Evolutionary conservation across 495 filamentous ascomycete species (phyloP).

Genomic region (Cercophora samala): DNA sequence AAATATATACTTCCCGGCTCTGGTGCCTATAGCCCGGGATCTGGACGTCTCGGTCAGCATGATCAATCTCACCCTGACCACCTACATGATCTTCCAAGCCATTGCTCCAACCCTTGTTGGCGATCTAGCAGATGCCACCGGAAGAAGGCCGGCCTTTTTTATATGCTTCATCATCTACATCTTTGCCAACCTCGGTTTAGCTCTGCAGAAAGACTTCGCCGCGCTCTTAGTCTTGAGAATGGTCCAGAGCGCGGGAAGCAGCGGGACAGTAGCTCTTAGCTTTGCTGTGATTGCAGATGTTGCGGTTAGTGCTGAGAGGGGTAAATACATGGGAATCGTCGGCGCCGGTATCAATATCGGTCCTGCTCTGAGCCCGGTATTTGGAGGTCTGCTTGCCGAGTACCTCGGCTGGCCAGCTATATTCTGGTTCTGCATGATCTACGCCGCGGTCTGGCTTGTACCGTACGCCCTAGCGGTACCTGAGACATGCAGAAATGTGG

Average conservation of each 20-base stretch:
- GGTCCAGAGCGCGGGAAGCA: slow-evolving; percentile 60
- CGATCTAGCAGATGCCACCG: slow-evolving; percentile 57
- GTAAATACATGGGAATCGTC: slow-evolving; percentile 57
- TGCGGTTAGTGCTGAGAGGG: slow-evolving; percentile 54
- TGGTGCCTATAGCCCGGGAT: slow-evolving; percentile 54
- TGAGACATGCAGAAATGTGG: slow-evolving; percentile 67
- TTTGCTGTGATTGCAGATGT: slow-evolving; percentile 63
- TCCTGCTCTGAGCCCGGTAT: slow-evolving; percentile 57
- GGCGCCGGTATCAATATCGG: slow-evolving; percentile 51
- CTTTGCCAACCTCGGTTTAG: slow-evolving; percentile 61
- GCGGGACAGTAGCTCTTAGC: slow-evolving; percentile 54
- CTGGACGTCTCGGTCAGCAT: slow-evolving; percentile 55
- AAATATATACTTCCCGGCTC: slow-evolving; percentile 76
- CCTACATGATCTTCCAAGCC: slow-evolving; percentile 62
- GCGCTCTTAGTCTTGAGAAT: slow-evolving; percentile 60
- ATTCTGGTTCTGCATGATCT: slow-evolving; percentile 71
- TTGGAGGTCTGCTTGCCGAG: slow-evolving; percentile 62
- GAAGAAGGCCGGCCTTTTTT: slow-evolving; percentile 59
- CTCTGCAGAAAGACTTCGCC: slow-evolving; percentile 57
- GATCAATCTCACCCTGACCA: slow-evolving; percentile 66
- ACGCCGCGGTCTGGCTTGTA: slow-evolving; percentile 50
- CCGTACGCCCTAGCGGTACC: slow-evolving; percentile 56
- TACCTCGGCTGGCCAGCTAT: slow-evolving; percentile 67
- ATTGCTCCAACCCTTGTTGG: slow-evolving; percentile 58
- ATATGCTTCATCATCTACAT: slow-evolving; percentile 57